phyloP scores from a whole-genome alignment of 208 protist species.

The Acanthamoeba castellanii region DNA sequence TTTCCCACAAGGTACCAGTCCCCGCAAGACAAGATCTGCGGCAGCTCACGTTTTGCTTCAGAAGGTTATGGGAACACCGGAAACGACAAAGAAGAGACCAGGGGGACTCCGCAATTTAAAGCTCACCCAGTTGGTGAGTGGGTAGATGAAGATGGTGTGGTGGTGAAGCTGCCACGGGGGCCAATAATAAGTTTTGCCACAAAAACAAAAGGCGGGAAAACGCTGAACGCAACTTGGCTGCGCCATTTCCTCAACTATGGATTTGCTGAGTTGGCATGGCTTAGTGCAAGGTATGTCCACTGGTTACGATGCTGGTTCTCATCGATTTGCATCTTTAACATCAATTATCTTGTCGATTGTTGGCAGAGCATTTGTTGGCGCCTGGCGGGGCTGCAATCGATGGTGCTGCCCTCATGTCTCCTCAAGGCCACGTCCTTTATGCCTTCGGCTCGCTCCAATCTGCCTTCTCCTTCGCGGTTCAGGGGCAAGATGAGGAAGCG shows the following conservation, averaged over 20 bases:
- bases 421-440: background rate
- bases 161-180: too few relatives aligned
- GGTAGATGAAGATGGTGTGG: too few relatives aligned
- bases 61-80: too few relatives aligned
- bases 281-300: background rate
- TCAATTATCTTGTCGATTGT: background rate
- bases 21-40: too few relatives aligned
- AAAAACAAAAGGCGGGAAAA: background rate
- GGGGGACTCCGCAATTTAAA: too few relatives aligned
- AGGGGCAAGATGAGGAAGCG: background rate
- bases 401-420: background rate
- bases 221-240: too few relatives aligned
- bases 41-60: too few relatives aligned
- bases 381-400: background rate
- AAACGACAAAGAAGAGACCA: too few relatives aligned
- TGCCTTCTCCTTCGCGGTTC: background rate
- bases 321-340: background rate
- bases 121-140: too few relatives aligned
- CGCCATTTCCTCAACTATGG: background rate
- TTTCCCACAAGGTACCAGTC: too few relatives aligned
- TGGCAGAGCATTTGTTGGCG: background rate
- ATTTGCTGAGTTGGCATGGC: background rate
- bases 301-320: too few relatives aligned
- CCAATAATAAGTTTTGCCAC: too few relatives aligned
- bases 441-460: conserved; percentile 1